These are phyloP conservation scores for Hygrophorus russula DNA, from an alignment of 768 basidiomycete genomes.

Conservation along the genomic window DNA sequence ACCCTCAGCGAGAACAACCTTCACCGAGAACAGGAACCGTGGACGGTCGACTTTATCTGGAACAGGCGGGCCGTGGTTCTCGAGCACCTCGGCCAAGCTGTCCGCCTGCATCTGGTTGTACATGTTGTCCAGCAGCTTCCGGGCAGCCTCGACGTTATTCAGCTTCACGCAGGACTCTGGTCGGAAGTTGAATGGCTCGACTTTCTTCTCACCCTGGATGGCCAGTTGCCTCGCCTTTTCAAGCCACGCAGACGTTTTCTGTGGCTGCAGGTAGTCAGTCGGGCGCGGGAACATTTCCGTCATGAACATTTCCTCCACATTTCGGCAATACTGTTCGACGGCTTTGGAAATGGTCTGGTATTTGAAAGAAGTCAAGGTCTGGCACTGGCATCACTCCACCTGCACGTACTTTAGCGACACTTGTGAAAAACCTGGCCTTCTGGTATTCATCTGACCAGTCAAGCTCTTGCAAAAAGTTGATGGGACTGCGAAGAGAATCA, in stretches of 20 bases:
- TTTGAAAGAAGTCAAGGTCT: background rate
- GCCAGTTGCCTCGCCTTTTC: slow-evolving; percentile 77
- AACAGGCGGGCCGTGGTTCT: slow-evolving; percentile 49
- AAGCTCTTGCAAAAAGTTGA: slow-evolving; percentile 77
- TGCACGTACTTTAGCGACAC: slow-evolving; percentile 64
- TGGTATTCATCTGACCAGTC: slow-evolving; percentile 91
- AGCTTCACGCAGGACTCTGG: slow-evolving; percentile 94
- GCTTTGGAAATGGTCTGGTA: slow-evolving; percentile 81
- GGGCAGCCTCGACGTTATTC: slow-evolving; percentile 92
- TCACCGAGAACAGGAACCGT: slow-evolving; percentile 84
- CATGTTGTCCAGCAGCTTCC: slow-evolving; percentile 85
- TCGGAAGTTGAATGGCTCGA: slow-evolving; percentile 91
- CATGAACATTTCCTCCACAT: slow-evolving; percentile 82
- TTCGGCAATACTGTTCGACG: slow-evolving; percentile 83
- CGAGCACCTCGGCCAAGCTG: slow-evolving; percentile 58
- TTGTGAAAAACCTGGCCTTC: slow-evolving; percentile 82
- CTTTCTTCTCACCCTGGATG: slow-evolving; percentile 73
- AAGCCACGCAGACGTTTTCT: slow-evolving; percentile 82
- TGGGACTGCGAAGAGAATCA: slow-evolving; percentile 84
- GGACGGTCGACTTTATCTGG: slow-evolving; percentile 58
- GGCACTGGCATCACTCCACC: background rate
- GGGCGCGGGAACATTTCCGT: slow-evolving; percentile 90
- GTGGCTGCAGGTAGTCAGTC: slow-evolving; percentile 67
- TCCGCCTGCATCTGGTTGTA: slow-evolving; percentile 89
- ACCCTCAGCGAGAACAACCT: slow-evolving; percentile 85